Base-by-base conservation (phyloP, 2,329 filamentous ascomycete genomes). In the Colletotrichum sp. region DNA sequence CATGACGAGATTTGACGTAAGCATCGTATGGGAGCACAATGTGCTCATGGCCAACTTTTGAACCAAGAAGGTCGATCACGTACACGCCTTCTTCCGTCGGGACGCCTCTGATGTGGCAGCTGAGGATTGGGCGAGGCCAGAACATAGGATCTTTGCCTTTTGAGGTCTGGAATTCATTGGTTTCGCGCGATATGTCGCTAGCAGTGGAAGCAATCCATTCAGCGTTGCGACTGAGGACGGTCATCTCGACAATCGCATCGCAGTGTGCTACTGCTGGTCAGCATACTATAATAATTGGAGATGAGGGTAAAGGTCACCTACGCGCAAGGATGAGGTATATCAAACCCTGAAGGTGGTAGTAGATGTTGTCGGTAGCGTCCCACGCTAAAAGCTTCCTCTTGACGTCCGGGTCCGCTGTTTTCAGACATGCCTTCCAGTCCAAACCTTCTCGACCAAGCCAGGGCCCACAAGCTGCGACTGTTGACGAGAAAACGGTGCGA, bases 141-240 rank as follows among this genome's bases (percentile, higher is more conserved):
- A 78, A 78, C 77, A 78, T 78, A 18, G 75, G 71, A 15, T 78
- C 59, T n/a, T 75, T 78, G 59, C 71, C 71, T 15, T 70, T 75
- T 26, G 52, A 26, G 7, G 36, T 60, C 18, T 71, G 39, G n/a
- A 70, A n/a, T 5, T n/a, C 3, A 8, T 34, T 44, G 2, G 24
- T 66, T 36, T 78, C 71, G 16, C 55, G 59, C 24, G 30, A 65
- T 6, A 24, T n/a, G 36, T 77, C 71, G 52, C 44, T 26, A 6
- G 67, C 59, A 32, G 59, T 32, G 30, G 32, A n/a, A 2, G 65
- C 57, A 5, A 71, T 36, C 36, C 30, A 64, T 49, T 26, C 75
- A 21, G 71, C 75, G 55, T 78, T 78, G 36, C 77, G 75, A 30
- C 70, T 21, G 60, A 75, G 75, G 49, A 75, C 71, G 16, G 67